Percentiles rank a stretch among this genome's conserved stretches.
phyloP scores from a whole-genome alignment of 345 rosid species.

The Mercurialis annua region DNA sequence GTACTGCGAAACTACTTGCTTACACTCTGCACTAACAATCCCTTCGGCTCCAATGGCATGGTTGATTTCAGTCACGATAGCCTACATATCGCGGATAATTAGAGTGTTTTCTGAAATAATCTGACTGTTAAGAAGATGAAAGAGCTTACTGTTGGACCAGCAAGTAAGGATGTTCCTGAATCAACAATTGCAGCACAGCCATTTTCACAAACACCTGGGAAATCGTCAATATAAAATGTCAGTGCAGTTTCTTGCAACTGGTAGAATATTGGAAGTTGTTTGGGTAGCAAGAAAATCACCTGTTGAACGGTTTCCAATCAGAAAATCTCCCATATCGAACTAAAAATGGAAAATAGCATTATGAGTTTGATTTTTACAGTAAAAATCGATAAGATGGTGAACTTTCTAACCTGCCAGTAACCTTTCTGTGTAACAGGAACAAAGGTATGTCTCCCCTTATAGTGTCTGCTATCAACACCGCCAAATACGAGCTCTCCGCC shows the following conservation, averaged over 20 bases:
- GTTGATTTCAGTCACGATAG: slow-evolving; percentile 68
- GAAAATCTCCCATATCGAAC: slow-evolving; percentile 72
- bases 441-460: slow-evolving; percentile 63
- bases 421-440: slow-evolving; percentile 68
- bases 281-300: slow-evolving; percentile 35
- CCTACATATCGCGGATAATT: slow-evolving; percentile 30
- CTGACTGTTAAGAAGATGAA: background rate
- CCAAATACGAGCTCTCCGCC: slow-evolving; percentile 92
- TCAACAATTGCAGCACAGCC: slow-evolving; percentile 78
- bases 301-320: slow-evolving; percentile 52
- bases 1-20: slow-evolving; percentile 58
- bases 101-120: background rate
- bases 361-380: slow-evolving; percentile 7
- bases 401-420: slow-evolving; percentile 67
- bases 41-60: slow-evolving; percentile 81
- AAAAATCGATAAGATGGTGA: background rate
- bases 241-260: background rate
- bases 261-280: background rate
- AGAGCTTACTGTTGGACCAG: slow-evolving; percentile 66
- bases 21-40: slow-evolving; percentile 57
- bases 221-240: background rate
- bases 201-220: slow-evolving; percentile 46
- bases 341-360: slow-evolving; percentile 23
- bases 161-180: slow-evolving; percentile 76
- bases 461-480: slow-evolving; percentile 61